Evolutionary conservation across 805 yeast species (phyloP), one percentile per base, ranked within the genome.

Genomic region (Lachancea thermotolerans): DNA sequence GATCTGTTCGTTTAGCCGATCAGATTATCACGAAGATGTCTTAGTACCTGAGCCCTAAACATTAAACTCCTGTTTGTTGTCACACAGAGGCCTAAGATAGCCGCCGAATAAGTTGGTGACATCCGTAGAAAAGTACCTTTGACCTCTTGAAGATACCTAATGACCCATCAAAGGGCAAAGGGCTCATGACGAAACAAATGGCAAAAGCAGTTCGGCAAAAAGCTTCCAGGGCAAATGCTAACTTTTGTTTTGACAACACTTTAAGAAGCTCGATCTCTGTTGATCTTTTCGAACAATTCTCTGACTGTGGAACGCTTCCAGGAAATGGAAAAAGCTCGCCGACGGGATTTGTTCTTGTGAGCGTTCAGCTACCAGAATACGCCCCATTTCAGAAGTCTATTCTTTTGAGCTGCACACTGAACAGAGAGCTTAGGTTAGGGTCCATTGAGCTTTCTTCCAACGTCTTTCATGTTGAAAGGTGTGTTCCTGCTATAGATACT

Each of bases 401-500:
- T 15, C 25, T 48, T 4, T 21, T 46, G 0, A 37, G 47, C 10
- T 55, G 56, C 34, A 16, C 14, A 3, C 10, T 47, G 11, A 44
- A 55, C 37, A 48, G 40, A 4, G 14, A 30, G 4, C 39, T 56
- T 15, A 50, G 50, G 3, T 21, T 37, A 10, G 48, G 46, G 17
- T 50, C 55, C 3, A 39, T 55, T 10, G 44, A 39, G 10, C 32
- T 56, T 2, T 45, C 55, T 12, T 35, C 50, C 3, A 45, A 38
- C 30, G 28, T 44, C 14, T 50, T 50, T 21, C 39, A 40, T 10
- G 46, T 50, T 11, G 14, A 21, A 10, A 21, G 42, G 11, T 34
- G 35, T 15, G 49, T 41, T 10, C 53, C 57, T 4, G 42, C 54
- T 4, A 42, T 56, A 5, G 50, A 53, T 14, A 41, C 21, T n/a